These are phyloP conservation scores for Rhizophagus clarus DNA, from an alignment of 192 early-diverging fungal species.

Conservation along the genomic window DNA sequence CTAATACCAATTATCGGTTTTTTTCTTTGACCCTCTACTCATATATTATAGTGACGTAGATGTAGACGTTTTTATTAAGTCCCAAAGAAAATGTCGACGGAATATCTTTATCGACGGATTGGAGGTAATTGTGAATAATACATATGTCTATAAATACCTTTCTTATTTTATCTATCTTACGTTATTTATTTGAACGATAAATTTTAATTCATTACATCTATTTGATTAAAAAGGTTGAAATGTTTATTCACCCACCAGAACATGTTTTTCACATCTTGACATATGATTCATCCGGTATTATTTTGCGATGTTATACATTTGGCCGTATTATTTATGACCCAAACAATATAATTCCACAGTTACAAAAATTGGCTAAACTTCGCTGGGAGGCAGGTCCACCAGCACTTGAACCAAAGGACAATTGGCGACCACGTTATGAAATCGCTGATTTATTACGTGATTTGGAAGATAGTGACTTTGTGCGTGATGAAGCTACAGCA, in stretches of 20 bases:
- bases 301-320: constrained; percentile 21
- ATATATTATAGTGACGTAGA: neutral
- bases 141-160: no score
- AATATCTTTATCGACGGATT: constrained; percentile 26
- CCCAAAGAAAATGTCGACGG: constrained; percentile 15
- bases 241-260: constrained; percentile 23
- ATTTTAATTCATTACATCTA: neutral
- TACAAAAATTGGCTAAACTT: constrained; percentile 21
- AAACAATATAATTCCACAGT: constrained; percentile 15
- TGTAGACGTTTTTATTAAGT: constrained; percentile 24
- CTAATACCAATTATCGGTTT: no score
- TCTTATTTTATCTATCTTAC: neutral
- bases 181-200: neutral
- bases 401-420: constrained; percentile 6
- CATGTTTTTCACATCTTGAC: neutral
- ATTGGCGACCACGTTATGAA: constrained; percentile 13
- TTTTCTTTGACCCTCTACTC: neutral
- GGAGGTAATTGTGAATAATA: constrained; percentile 13
- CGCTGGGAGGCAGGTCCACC: constrained; percentile 19
- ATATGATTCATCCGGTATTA: constrained; percentile 5
- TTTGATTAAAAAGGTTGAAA: constrained; percentile 17
- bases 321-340: constrained; percentile 18
- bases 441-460: constrained; percentile 27
- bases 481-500: constrained; percentile 11
- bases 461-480: constrained; percentile 10